Conservation (phyloP, 441 rosid genomes). For the Rhodomyrtus psidioides region DNA sequence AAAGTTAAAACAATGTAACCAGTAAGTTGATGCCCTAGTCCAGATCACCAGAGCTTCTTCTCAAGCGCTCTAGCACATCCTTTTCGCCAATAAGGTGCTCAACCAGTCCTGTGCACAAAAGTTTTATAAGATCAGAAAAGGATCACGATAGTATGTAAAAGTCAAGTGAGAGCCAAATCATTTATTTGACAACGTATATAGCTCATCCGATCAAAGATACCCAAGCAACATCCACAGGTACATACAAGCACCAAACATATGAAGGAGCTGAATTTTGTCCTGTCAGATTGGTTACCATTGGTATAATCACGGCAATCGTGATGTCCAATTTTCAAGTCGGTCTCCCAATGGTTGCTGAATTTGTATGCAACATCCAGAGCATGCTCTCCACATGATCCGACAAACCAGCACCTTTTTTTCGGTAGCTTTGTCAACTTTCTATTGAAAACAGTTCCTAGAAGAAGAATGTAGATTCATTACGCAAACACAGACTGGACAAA, state of each 20-base stretch:
- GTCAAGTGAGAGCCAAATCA: neutral
- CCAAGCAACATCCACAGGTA: neutral
- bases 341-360: constrained; percentile 44
- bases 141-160: neutral
- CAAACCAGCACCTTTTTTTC: constrained; percentile 46
- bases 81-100: constrained; percentile 56
- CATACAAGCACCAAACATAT: neutral
- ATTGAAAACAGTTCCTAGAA: constrained; percentile 30
- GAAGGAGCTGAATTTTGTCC: neutral
- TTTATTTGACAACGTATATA: neutral
- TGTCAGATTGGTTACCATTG: constrained; percentile 28
- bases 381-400: constrained; percentile 34
- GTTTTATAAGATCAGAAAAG: neutral
- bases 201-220: neutral
- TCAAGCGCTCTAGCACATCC: constrained; percentile 31
- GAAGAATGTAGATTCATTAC: neutral
- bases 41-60: neutral
- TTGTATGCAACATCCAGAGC: constrained; percentile 27
- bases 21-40: neutral
- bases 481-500: neutral
- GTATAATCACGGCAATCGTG: constrained; percentile 70
- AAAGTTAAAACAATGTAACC: neutral
- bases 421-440: constrained; percentile 42
- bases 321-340: constrained; percentile 44
- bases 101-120: constrained; percentile 34